These are phyloP conservation scores for Moricandia arvensis DNA, from an alignment of 345 rosid species.

Conservation along the genomic window DNA sequence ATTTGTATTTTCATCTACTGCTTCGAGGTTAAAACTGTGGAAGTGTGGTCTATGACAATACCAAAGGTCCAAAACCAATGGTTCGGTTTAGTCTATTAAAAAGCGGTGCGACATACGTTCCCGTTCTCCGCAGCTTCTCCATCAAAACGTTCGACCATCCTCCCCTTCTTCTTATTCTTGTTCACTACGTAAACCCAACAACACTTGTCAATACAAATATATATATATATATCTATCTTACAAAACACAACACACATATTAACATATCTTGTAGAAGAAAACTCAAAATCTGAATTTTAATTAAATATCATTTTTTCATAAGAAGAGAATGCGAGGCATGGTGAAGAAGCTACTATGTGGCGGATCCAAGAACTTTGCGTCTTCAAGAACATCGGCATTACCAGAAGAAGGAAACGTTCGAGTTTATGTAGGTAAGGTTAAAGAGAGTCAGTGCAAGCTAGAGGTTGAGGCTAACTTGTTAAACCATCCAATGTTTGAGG, in stretches of 20 bases:
- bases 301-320: background rate
- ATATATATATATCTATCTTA: background rate
- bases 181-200: slow-evolving; percentile 26
- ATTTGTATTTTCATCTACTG: background rate
- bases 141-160: background rate
- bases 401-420: slow-evolving; percentile 43
- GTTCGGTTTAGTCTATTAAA: slow-evolving; percentile 14
- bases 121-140: slow-evolving; percentile 24
- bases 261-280: background rate
- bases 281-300: background rate
- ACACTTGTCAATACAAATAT: slow-evolving; percentile 1
- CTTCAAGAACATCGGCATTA: slow-evolving; percentile 1
- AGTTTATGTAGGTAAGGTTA: slow-evolving; percentile 48
- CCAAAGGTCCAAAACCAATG: background rate
- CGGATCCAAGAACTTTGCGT: slow-evolving; percentile 38
- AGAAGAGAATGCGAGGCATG: slow-evolving; percentile 36
- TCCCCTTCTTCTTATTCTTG: slow-evolving; percentile 25
- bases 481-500: slow-evolving; percentile 53
- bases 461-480: slow-evolving; percentile 48
- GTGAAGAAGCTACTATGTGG: slow-evolving; percentile 51
- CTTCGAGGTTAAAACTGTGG: background rate
- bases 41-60: background rate
- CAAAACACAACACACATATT: slow-evolving; percentile 4
- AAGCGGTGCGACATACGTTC: slow-evolving; percentile 16
- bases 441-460: slow-evolving; percentile 40